These are phyloP conservation scores for Vaucheria bursata DNA, from an alignment of 352 stramenopile genomes.

Conservation along the genomic window DNA sequence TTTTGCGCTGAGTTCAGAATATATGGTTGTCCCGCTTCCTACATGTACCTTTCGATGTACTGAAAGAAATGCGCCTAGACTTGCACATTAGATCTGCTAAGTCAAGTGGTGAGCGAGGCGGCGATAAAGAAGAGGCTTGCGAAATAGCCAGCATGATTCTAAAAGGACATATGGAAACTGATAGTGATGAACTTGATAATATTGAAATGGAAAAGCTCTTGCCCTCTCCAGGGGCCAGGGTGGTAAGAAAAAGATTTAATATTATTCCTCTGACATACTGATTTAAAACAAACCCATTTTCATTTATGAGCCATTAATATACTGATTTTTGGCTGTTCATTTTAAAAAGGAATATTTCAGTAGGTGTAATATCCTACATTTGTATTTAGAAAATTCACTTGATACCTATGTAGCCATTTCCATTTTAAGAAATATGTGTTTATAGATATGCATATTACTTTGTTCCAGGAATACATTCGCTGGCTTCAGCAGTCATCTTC, in stretches of 20 bases:
- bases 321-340: too few species aligned
- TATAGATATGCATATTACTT: too few species aligned
- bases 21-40: not conserved
- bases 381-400: too few species aligned
- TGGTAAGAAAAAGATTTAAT: slow-evolving; percentile 1
- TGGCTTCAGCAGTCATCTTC: slow-evolving; percentile 41
- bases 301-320: too few species aligned
- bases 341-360: too few species aligned
- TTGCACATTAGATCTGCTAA: slow-evolving; percentile 33
- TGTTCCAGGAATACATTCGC: slow-evolving; percentile 13
- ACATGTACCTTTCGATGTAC: slow-evolving; percentile 20
- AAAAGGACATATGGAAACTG: slow-evolving; percentile 25
- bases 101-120: slow-evolving; percentile 16
- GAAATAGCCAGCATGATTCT: slow-evolving; percentile 37
- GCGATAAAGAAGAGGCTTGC: slow-evolving; percentile 41
- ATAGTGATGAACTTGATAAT: slow-evolving; percentile 29
- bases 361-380: too few species aligned
- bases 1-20: too few species aligned
- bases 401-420: too few species aligned
- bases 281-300: too few species aligned
- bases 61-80: slow-evolving; percentile 41
- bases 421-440: too few species aligned
- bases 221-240: not conserved
- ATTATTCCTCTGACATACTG: too few species aligned
- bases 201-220: slow-evolving; percentile 38